These are phyloP conservation scores for Didymella glomerata DNA, from an alignment of 2,329 filamentous ascomycete species.

Conservation along the genomic window DNA sequence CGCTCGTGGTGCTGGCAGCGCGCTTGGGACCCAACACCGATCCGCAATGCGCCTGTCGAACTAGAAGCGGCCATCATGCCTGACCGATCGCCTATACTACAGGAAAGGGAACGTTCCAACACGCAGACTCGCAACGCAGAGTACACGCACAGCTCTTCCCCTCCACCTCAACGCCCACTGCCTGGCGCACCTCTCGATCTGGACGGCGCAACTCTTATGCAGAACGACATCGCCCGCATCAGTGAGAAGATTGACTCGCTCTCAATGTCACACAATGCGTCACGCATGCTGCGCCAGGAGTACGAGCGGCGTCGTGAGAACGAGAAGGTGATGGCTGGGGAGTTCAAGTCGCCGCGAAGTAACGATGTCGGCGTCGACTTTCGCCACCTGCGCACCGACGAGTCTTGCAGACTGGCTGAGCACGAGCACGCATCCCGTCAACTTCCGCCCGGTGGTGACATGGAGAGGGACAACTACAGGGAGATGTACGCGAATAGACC, in stretches of 20 bases:
- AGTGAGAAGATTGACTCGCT: constrained; percentile 46
- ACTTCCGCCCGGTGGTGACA: neutral
- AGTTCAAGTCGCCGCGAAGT: constrained; percentile 30
- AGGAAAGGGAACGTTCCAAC: neutral
- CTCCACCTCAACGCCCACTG: constrained; percentile 20
- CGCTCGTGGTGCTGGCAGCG: constrained; percentile 51
- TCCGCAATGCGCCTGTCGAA: constrained; percentile 38
- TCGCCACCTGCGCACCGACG: constrained; percentile 8
- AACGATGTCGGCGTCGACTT: constrained; percentile 9
- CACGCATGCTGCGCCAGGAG: constrained; percentile 23
- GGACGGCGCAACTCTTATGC: constrained; percentile 35
- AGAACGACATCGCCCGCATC: constrained; percentile 42
- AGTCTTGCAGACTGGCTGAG: neutral
- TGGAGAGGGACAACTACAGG: neutral
- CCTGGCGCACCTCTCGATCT: constrained; percentile 25
- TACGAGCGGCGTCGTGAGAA: constrained; percentile 39
- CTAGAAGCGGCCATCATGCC: constrained; percentile 33
- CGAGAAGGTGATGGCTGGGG: constrained; percentile 40
- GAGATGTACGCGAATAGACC: constrained; percentile 2
- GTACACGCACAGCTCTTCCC: constrained; percentile 1
- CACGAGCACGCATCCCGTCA: neutral
- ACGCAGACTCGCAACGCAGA: neutral
- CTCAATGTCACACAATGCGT: constrained; percentile 26
- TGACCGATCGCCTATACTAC: neutral
- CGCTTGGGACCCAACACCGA: constrained; percentile 38